Evolutionary conservation across 805 yeast genomes (phyloP).

Genomic region (Wickerhamomyces pijperi): DNA sequence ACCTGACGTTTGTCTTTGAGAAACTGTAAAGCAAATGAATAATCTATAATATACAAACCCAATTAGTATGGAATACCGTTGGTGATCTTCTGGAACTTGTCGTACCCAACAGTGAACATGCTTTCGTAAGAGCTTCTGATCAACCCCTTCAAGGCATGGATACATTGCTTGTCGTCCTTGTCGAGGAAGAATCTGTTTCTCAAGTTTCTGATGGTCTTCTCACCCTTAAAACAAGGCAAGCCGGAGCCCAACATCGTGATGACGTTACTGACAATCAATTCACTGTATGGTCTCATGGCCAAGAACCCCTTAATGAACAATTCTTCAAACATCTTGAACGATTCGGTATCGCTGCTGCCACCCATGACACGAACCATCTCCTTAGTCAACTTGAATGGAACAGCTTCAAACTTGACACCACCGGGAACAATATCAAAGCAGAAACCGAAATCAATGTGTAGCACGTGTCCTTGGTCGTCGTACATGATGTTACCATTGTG

Average conservation of each 20-base stretch:
- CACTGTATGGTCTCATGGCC: conserved; percentile 81
- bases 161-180: conserved; percentile 79
- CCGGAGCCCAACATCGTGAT: conserved; percentile 92
- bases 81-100: conserved; percentile 91
- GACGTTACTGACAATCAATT: conserved; percentile 74
- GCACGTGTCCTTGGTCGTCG: conserved; percentile 86
- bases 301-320: conserved; percentile 87
- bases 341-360: conserved; percentile 75
- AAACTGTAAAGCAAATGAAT: neutral
- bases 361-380: conserved; percentile 97
- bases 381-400: conserved; percentile 90
- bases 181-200: conserved; percentile 70
- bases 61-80: conserved; percentile 87
- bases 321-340: conserved; percentile 90
- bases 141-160: conserved; percentile 60
- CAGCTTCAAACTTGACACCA: conserved; percentile 96
- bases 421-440: conserved; percentile 99
- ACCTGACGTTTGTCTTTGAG: conserved; percentile 65
- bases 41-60: too few relatives aligned
- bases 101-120: conserved; percentile 86
- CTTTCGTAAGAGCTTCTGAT: conserved; percentile 79
- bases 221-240: conserved; percentile 87
- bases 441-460: conserved; percentile 97
- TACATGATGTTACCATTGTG: conserved; percentile 98
- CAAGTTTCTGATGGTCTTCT: conserved; percentile 67